A percentile compares a stretch with the other conserved stretches of the same genome.
Conservation (phyloP, 2,329 filamentous ascomycete genomes). For the Fusarium sp. region DNA sequence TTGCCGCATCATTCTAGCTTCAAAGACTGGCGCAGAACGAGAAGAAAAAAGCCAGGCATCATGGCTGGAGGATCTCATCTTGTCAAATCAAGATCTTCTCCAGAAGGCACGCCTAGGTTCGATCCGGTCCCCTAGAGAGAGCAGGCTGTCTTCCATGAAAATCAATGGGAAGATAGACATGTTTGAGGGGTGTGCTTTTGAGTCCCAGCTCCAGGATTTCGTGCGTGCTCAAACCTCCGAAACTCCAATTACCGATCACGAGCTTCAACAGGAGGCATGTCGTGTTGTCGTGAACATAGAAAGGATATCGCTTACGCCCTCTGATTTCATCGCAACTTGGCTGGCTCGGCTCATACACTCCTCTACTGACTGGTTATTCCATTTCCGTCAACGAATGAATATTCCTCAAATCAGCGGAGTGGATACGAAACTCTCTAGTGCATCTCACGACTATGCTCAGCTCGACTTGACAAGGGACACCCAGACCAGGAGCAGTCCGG, state of each 20-base stretch:
- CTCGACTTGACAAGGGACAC: no score
- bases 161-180: slow-evolving; percentile 45
- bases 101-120: slow-evolving; percentile 39
- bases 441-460: neutral
- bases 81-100: slow-evolving; percentile 19
- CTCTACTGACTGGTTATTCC: slow-evolving; percentile 20
- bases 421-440: neutral
- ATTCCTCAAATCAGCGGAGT: neutral
- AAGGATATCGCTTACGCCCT: slow-evolving; percentile 8
- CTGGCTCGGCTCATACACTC: slow-evolving; percentile 4
- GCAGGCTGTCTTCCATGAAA: slow-evolving; percentile 31
- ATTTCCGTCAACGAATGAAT: slow-evolving; percentile 9
- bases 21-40: slow-evolving; percentile 27
- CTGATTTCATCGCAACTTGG: slow-evolving; percentile 26
- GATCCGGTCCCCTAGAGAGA: slow-evolving; percentile 37
- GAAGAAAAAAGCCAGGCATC: slow-evolving; percentile 15
- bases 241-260: slow-evolving; percentile 3
- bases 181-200: slow-evolving; percentile 46
- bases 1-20: slow-evolving; percentile 46
- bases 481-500: neutral
- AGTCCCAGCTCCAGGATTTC: slow-evolving; percentile 32
- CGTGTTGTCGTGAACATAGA: slow-evolving; percentile 23
- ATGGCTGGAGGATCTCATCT: slow-evolving; percentile 45
- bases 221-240: slow-evolving; percentile 4
- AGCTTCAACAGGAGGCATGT: slow-evolving; percentile 33